Percentiles rank a stretch among this genome's conserved stretches.
Conservation (phyloP, 2,329 filamentous ascomycete species). For the Neofusicoccum parvum region DNA sequence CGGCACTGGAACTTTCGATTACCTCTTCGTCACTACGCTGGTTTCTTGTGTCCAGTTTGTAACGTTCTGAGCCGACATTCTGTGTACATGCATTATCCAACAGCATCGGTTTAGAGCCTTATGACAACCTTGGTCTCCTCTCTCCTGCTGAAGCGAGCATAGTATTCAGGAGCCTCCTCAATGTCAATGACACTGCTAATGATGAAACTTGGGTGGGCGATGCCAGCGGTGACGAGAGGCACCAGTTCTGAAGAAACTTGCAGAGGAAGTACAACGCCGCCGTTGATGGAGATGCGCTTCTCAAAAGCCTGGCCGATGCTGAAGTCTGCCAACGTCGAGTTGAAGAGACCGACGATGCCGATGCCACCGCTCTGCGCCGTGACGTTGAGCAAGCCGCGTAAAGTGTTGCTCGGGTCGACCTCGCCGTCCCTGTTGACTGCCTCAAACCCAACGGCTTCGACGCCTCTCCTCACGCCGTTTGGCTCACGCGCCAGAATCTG, state of each 20-base stretch:
- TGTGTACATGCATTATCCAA: too few species aligned
- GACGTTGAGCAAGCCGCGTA: constrained; percentile 33
- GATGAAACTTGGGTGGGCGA: constrained; percentile 17
- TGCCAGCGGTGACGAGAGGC: constrained; percentile 2
- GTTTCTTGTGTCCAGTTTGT: too few species aligned
- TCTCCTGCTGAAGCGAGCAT: neutral
- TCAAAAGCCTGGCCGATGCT: too few species aligned
- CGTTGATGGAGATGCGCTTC: too few species aligned
- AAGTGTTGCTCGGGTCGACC: constrained; percentile 26
- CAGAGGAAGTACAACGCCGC: too few species aligned
- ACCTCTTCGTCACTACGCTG: too few species aligned
- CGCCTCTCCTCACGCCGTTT: constrained; percentile 22
- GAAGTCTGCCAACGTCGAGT: too few species aligned
- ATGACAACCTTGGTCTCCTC: too few species aligned
- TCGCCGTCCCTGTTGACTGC: constrained; percentile 26
- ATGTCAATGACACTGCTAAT: constrained; percentile 25
- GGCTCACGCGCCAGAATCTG: constrained; percentile 25
- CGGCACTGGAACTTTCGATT: too few species aligned
- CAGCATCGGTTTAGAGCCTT: too few species aligned
- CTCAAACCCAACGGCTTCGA: constrained; percentile 24
- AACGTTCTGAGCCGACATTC: too few species aligned
- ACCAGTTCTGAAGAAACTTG: constrained; percentile 26
- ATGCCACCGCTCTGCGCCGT: constrained; percentile 33
- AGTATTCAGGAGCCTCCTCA: constrained; percentile 27
- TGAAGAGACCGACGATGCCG: constrained; percentile 27